These are phyloP conservation scores for Fusarium denticulatum DNA, from an alignment of 2,329 filamentous ascomycete genomes.

Conservation along the genomic window DNA sequence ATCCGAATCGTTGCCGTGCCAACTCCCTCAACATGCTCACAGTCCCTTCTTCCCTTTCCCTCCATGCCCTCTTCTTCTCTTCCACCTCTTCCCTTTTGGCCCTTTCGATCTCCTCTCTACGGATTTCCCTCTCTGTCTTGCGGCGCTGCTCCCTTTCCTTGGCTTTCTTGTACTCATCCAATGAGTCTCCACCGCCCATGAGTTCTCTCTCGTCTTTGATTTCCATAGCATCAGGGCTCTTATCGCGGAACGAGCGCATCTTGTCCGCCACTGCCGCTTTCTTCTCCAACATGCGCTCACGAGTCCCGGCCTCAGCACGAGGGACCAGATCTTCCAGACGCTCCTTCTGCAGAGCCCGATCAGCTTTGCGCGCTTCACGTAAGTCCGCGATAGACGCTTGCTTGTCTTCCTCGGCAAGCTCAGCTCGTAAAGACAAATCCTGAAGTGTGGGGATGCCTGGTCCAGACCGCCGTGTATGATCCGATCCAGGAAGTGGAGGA, in stretches of 20 bases:
- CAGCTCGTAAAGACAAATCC: constrained; percentile 74
- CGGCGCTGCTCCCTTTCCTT: constrained; percentile 73
- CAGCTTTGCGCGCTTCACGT: constrained; percentile 68
- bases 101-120: constrained; percentile 81
- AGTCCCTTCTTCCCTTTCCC: constrained; percentile 82
- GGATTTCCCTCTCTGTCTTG: constrained; percentile 85
- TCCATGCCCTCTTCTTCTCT: constrained; percentile 74
- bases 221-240: constrained; percentile 64
- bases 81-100: constrained; percentile 83
- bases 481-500: constrained; percentile 44
- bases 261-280: constrained; percentile 75
- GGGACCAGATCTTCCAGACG: constrained; percentile 83
- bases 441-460: constrained; percentile 75
- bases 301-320: constrained; percentile 82
- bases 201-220: constrained; percentile 75
- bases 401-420: constrained; percentile 61
- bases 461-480: constrained; percentile 52
- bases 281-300: constrained; percentile 89
- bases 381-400: constrained; percentile 63
- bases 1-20: constrained; percentile 82
- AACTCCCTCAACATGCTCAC: constrained; percentile 83
- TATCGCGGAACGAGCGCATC: constrained; percentile 77
- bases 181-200: constrained; percentile 74
- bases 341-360: constrained; percentile 74
- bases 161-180: constrained; percentile 75